Percentiles rank a stretch among this genome's conserved stretches.
These are phyloP conservation scores for Pharus latifolius DNA, from an alignment of 176 grass and related monocot genomes.

Conservation along the genomic window DNA sequence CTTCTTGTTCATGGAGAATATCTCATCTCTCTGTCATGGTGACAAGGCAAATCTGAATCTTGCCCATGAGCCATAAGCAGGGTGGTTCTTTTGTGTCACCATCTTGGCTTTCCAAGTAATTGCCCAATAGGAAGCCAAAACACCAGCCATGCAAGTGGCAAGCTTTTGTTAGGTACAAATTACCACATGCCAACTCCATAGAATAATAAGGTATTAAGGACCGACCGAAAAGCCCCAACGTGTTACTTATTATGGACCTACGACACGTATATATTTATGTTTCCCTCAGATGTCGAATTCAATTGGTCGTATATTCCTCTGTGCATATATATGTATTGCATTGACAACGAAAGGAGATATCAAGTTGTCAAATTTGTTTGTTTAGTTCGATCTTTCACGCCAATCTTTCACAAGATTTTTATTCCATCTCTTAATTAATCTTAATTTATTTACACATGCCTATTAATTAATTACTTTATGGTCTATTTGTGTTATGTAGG, in stretches of 20 bases:
- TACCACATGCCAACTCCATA: background rate
- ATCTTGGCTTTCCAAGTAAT: conserved; percentile 25
- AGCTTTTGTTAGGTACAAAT: background rate
- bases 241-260: background rate
- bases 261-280: background rate
- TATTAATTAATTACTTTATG: background rate
- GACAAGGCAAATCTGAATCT: background rate
- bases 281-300: background rate
- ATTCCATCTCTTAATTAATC: background rate
- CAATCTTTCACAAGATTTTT: conserved; percentile 16
- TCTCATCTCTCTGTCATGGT: background rate
- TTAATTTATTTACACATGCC: too few relatives aligned
- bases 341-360: too few relatives aligned
- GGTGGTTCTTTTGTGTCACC: background rate
- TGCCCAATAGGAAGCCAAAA: background rate
- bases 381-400: background rate
- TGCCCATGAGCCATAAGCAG: too few relatives aligned
- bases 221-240: background rate
- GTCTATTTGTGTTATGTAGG: conserved; percentile 19
- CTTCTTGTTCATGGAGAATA: background rate
- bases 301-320: background rate
- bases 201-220: too few relatives aligned
- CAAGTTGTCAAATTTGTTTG: too few relatives aligned
- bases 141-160: conserved; percentile 23
- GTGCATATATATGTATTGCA: too few relatives aligned